Percentiles rank a stretch among this genome's conserved stretches.
These are phyloP conservation scores for Phycomyces nitens DNA, from an alignment of 192 early-diverging fungal genomes.

Conservation along the genomic window DNA sequence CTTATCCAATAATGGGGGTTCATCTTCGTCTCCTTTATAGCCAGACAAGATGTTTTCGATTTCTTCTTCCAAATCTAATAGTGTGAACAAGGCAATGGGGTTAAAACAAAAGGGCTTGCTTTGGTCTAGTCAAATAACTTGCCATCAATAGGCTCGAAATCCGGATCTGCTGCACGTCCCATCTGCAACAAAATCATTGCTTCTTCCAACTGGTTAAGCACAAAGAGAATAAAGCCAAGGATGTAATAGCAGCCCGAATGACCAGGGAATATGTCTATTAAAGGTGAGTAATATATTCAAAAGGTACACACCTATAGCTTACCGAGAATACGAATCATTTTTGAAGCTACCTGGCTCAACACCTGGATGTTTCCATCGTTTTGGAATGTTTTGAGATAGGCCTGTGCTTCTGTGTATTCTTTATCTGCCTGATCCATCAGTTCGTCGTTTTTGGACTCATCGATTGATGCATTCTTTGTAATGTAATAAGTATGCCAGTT, in stretches of 20 bases:
- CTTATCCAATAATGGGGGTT: slow-evolving; percentile 34
- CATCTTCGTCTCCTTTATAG: slow-evolving; percentile 39
- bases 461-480: slow-evolving; percentile 30
- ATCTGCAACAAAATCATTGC: slow-evolving; percentile 47
- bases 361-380: slow-evolving; percentile 34
- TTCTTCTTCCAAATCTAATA: slow-evolving; percentile 45
- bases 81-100: too few species aligned
- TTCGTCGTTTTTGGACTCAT: slow-evolving; percentile 30
- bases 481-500: slow-evolving; percentile 47
- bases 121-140: slow-evolving; percentile 1
- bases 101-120: too few species aligned
- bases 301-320: background rate
- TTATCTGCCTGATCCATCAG: slow-evolving; percentile 43
- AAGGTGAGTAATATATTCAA: background rate
- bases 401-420: slow-evolving; percentile 41
- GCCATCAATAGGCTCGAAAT: slow-evolving; percentile 50
- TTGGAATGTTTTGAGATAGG: slow-evolving; percentile 42
- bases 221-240: slow-evolving; percentile 48
- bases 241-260: slow-evolving; percentile 55
- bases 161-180: slow-evolving; percentile 47
- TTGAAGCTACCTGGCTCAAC: slow-evolving; percentile 41
- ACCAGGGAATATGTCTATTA: slow-evolving; percentile 43
- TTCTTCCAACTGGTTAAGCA: slow-evolving; percentile 50
- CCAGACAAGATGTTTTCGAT: slow-evolving; percentile 45
- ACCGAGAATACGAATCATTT: slow-evolving; percentile 51